Evolutionary conservation across 2,329 filamentous ascomycete species (phyloP).

Genomic region (Xylaria sp.): DNA sequence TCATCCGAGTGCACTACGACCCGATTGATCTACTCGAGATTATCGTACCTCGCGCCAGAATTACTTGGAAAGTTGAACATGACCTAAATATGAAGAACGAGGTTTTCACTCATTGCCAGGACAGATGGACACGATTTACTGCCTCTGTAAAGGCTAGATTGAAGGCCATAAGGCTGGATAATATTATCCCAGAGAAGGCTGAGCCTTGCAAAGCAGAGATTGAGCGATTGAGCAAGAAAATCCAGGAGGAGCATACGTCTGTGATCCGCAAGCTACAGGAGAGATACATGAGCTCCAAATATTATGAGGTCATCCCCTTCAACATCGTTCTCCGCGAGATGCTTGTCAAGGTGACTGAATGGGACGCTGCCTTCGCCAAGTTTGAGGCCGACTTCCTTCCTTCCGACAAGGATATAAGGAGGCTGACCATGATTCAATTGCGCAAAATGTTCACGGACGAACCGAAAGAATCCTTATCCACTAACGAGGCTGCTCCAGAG

Average conservation of each 20-base stretch:
- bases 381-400: constrained; percentile 95
- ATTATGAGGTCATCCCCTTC: constrained; percentile 95
- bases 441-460: constrained; percentile 96
- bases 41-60: constrained; percentile 85
- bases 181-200: constrained; percentile 85
- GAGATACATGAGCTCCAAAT: constrained; percentile 91
- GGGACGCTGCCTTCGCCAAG: constrained; percentile 89
- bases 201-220: constrained; percentile 86
- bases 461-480: constrained; percentile 78
- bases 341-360: constrained; percentile 91
- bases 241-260: constrained; percentile 82
- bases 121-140: constrained; percentile 88
- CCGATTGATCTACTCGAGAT: constrained; percentile 93
- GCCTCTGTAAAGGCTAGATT: constrained; percentile 84
- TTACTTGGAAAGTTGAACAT: constrained; percentile 98
- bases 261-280: constrained; percentile 84
- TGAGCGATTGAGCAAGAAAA: constrained; percentile 79
- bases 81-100: constrained; percentile 94
- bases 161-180: constrained; percentile 90
- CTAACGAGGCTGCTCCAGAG: constrained; percentile 74
- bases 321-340: constrained; percentile 90
- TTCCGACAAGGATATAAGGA: constrained; percentile 93
- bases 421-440: constrained; percentile 89
- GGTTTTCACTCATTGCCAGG: constrained; percentile 82
- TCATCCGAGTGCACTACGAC: constrained; percentile 91